Percentiles rank a stretch among this genome's conserved stretches.
phyloP scores from a whole-genome alignment of 495 filamentous ascomycete species.

The Hypoxylon lenormandii region DNA sequence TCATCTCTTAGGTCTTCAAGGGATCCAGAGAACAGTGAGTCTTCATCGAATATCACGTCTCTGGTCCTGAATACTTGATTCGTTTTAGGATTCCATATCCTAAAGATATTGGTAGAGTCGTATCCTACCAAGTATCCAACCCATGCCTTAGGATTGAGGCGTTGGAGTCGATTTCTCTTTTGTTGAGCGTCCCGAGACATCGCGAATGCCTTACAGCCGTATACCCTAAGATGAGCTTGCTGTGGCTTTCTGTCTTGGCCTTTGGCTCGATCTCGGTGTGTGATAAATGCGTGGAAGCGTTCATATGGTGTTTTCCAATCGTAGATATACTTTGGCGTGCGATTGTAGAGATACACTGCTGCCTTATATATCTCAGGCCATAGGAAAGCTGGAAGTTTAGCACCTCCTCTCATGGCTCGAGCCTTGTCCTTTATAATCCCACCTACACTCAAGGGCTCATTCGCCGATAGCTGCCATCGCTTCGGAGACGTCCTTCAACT shows the following conservation, averaged over 20 bases:
- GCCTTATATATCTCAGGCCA: slow-evolving; percentile 13
- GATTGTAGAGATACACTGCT: background rate
- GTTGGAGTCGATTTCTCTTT: slow-evolving; percentile 32
- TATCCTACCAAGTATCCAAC: slow-evolving; percentile 51
- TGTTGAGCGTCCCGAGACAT: slow-evolving; percentile 28
- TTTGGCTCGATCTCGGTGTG: too few species aligned
- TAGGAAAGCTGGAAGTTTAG: background rate
- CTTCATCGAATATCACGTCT: background rate
- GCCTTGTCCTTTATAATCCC: slow-evolving; percentile 16
- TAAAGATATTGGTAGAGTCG: slow-evolving; percentile 49
- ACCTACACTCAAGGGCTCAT: too few species aligned
- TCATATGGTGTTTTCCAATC: too few species aligned
- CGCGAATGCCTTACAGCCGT: slow-evolving; percentile 23
- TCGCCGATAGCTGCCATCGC: too few species aligned
- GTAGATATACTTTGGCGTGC: slow-evolving; percentile 12
- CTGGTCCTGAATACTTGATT: background rate
- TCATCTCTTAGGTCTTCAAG: background rate
- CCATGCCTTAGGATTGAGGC: slow-evolving; percentile 45
- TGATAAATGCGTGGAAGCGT: too few species aligned
- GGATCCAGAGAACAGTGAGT: background rate
- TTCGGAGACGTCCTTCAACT: too few species aligned
- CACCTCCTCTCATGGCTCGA: background rate
- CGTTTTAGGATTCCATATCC: slow-evolving; percentile 42
- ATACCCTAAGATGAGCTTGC: slow-evolving; percentile 5
- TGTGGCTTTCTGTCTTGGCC: slow-evolving; percentile 26